Evolutionary conservation across 1,139 yeast species (phyloP), one percentile per base, ranked within the genome.

Genomic region (Pichia cactophila): DNA sequence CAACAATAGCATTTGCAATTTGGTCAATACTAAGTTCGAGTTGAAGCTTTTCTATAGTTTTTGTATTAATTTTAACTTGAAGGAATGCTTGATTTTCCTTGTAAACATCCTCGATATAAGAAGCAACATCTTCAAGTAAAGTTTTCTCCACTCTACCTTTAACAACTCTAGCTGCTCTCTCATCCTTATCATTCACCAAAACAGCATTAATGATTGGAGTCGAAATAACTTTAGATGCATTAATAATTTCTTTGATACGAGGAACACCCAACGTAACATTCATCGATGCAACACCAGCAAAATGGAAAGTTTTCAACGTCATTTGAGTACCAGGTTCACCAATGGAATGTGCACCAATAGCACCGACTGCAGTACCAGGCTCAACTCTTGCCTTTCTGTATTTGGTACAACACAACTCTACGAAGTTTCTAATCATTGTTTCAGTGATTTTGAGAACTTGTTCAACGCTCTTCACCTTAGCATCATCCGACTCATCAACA

Each of bases 261-360:
- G 98, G 98, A 44, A 92, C 98, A 79, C 98, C 98, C 59, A 92
- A 78, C 0, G 98, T 92, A 58, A 92, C 96, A 72, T 92, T 92
- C 98, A 92, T 92, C 45, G 96, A 86, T 33, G 98, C 98, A 52
- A 92, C 98, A 75, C 98, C 98, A 61, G 98, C 98, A 75, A 92
- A 92, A 74, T 92, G 98, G 87, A 92, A 92, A 63, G 98, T 92
- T 70, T 92, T 92, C 69, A 92, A 77, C 10, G 98, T 92, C 98
- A 92, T 92, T 69, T 92, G 98, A 1, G 98, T 92, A 69, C 98
- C 98, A 11, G 98, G 98, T 64, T 92, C 98, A 71, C 98, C 98
- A 72, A 92, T 92, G 36, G 96, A 87, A 64, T 92, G 98, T 0
- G 98, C 98, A 56, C 98, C 98, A 70, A 92, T 90, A 16, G 98